A percentile compares a stretch with the other conserved stretches of the same genome.
Conservation (phyloP, 768 basidiomycete species). For the Boletus huronensis region DNA sequence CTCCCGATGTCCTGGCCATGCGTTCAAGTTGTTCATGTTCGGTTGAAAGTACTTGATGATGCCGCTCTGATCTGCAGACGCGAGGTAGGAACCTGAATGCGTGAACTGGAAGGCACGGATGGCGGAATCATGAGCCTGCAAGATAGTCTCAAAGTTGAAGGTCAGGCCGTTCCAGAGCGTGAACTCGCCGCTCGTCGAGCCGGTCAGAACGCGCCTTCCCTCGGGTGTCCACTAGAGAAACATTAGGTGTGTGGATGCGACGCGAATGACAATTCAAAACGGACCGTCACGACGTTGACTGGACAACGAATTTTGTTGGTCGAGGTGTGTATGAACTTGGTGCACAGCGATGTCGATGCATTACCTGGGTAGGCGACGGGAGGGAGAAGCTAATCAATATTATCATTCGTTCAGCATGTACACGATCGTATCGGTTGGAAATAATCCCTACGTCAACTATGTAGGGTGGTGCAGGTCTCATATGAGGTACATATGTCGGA, state of each 20-base stretch:
- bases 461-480: slow-evolving; percentile 85
- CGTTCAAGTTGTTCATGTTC: slow-evolving; percentile 97
- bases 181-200: slow-evolving; percentile 96
- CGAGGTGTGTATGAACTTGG: slow-evolving; percentile 96
- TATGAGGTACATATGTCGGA: slow-evolving; percentile 66
- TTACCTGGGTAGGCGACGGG: slow-evolving; percentile 91
- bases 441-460: slow-evolving; percentile 73
- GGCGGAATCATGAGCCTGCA: slow-evolving; percentile 97
- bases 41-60: slow-evolving; percentile 99
- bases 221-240: slow-evolving; percentile 90
- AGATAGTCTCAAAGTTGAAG: slow-evolving; percentile 99
- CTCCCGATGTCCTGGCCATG: slow-evolving; percentile 92
- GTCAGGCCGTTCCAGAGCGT: slow-evolving; percentile 98
- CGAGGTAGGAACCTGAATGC: slow-evolving; percentile 89
- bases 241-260: background rate
- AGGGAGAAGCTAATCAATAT: slow-evolving; percentile 71
- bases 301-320: slow-evolving; percentile 99
- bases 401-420: slow-evolving; percentile 27
- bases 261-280: slow-evolving; percentile 31
- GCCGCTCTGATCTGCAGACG: slow-evolving; percentile 89
- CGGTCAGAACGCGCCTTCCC: slow-evolving; percentile 87
- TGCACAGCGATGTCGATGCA: slow-evolving; percentile 89
- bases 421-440: slow-evolving; percentile 9
- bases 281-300: slow-evolving; percentile 89
- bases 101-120: slow-evolving; percentile 89